These are phyloP conservation scores for Mediolabrus comicus DNA, from an alignment of 108 stramenopile genomes.

Conservation along the genomic window DNA sequence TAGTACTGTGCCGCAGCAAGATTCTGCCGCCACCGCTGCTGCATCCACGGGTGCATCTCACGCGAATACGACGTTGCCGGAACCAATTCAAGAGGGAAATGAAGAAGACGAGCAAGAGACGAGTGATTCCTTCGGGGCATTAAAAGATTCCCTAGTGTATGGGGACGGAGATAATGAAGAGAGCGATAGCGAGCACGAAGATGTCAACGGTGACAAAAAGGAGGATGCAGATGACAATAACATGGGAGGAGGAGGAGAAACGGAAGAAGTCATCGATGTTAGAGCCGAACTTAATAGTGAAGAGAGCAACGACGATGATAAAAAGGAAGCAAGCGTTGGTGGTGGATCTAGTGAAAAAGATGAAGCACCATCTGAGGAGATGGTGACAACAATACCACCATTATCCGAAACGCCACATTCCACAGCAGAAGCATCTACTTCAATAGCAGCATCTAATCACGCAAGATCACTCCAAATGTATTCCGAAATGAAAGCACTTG, in stretches of 20 bases:
- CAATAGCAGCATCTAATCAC: conserved; percentile 1
- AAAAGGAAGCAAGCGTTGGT: not conserved
- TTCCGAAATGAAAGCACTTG: conserved; percentile 66
- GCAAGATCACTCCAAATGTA: conserved; percentile 69
- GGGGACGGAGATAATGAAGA: conserved; percentile 59
- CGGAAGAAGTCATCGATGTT: not conserved
- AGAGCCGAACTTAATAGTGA: not conserved
- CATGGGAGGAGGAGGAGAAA: not conserved
- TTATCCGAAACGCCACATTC: not conserved
- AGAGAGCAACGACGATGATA: not conserved
- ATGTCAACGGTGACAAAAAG: not conserved
- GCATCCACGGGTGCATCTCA: not conserved
- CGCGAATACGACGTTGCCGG: conserved; percentile 18
- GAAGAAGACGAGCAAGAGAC: too few species aligned
- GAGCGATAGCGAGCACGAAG: conserved; percentile 27
- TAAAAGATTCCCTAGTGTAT: not conserved
- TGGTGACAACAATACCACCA: not conserved
- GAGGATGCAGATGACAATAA: not conserved
- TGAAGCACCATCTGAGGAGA: not conserved
- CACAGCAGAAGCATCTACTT: not conserved
- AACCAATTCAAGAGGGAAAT: conserved; percentile 38
- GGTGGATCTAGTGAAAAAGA: conserved; percentile 1
- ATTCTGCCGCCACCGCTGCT: conserved; percentile 2
- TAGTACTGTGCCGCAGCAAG: not conserved
- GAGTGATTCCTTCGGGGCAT: too few species aligned